These are phyloP conservation scores for Lycium barbarum DNA, from an alignment of 257 asterid species.

Conservation along the genomic window DNA sequence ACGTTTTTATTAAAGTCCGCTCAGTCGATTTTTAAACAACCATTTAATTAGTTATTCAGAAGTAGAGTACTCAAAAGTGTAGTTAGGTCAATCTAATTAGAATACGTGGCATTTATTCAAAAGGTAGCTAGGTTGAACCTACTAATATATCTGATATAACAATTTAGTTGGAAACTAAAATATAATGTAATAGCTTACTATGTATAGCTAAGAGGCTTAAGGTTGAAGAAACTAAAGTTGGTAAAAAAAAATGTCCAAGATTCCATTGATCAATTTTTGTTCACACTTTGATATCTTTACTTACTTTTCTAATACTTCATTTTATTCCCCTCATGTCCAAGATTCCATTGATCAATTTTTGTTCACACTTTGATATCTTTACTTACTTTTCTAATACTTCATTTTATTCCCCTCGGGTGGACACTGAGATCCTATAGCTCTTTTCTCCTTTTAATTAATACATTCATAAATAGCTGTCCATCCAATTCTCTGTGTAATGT, in stretches of 20 bases:
- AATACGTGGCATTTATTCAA: not conserved
- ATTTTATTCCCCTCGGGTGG: too few relatives aligned
- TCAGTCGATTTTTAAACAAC: too few relatives aligned
- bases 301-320: too few relatives aligned
- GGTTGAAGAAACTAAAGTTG: not conserved
- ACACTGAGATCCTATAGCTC: too few relatives aligned
- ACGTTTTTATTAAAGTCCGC: too few relatives aligned
- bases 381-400: too few relatives aligned
- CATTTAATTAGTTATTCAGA: too few relatives aligned
- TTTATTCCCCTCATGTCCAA: not conserved
- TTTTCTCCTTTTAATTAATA: too few relatives aligned
- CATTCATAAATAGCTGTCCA: too few relatives aligned
- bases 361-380: slow-evolving; percentile 13
- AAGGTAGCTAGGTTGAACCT: not conserved
- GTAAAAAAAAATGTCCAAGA: slow-evolving; percentile 18
- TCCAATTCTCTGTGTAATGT: too few relatives aligned
- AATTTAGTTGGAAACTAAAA: not conserved
- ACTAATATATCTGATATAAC: not conserved
- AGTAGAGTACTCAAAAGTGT: too few relatives aligned
- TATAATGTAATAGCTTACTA: not conserved
- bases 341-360: slow-evolving; percentile 14
- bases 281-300: slow-evolving; percentile 9
- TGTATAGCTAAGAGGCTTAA: not conserved
- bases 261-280: slow-evolving; percentile 6
- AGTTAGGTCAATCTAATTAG: not conserved